Conservation (phyloP, 306 rosid species). For the Prosopis cineraria region DNA sequence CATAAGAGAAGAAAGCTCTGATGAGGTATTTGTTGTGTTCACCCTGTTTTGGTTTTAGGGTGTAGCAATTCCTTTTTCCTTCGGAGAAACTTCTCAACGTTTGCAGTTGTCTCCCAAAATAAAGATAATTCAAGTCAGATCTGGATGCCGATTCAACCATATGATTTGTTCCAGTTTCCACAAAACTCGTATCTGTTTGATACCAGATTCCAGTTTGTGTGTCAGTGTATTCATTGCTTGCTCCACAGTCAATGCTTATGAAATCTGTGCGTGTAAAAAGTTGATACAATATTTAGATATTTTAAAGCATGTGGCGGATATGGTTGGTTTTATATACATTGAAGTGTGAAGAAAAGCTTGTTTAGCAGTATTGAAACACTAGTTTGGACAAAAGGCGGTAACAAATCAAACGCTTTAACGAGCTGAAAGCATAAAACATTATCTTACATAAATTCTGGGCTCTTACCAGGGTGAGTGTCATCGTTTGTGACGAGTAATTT, state of each 20-base stretch:
- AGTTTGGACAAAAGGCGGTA: no score
- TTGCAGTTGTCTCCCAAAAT: not conserved
- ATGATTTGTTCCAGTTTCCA: no score
- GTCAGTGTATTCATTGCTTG: not conserved
- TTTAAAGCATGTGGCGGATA: no score
- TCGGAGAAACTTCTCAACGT: conserved; percentile 51
- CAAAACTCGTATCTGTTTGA: not conserved
- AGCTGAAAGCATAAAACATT: no score
- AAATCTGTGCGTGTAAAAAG: not conserved
- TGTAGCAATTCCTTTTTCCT: conserved; percentile 47
- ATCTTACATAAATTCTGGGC: not conserved
- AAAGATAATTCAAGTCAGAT: no score
- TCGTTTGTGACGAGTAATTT: not conserved
- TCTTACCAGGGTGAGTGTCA: not conserved
- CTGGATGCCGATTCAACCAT: no score
- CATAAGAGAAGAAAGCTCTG: conserved; percentile 41
- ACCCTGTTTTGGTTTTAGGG: conserved; percentile 33
- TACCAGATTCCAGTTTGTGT: not conserved
- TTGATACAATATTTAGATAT: no score
- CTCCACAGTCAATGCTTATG: no score
- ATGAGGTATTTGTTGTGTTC: conserved; percentile 40
- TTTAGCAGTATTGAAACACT: no score
- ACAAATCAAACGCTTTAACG: no score
- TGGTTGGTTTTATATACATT: no score
- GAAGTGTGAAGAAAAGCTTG: no score